Evolutionary conservation across 2,329 filamentous ascomycete species (phyloP).

Genomic region (Verticillium zaregamsianum): DNA sequence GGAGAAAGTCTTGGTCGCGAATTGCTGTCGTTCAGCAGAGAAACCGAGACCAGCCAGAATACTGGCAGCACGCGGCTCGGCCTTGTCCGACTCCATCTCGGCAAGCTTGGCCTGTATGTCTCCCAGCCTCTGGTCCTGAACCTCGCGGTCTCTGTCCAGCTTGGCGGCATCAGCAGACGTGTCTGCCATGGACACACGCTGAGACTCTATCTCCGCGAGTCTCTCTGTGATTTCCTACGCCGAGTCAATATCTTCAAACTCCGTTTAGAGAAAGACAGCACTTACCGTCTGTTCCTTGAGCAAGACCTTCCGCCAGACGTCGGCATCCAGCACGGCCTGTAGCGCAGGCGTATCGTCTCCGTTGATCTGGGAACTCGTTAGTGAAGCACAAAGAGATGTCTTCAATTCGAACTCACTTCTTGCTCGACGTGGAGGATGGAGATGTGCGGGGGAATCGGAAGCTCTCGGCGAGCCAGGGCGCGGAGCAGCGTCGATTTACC

Average conservation of each 20-base stretch:
- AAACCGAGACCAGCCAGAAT: conserved; percentile 97
- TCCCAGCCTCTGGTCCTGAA: conserved; percentile 82
- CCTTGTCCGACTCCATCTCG: conserved; percentile 99
- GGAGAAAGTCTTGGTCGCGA: conserved; percentile 94
- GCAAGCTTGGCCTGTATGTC: conserved; percentile 89
- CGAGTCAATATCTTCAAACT: conserved; percentile 18
- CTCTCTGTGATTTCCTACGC: conserved; percentile 69
- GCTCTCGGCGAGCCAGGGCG: conserved; percentile 86
- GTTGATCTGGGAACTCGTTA: conserved; percentile 56
- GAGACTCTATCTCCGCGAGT: conserved; percentile 70
- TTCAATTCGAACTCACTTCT: conserved; percentile 57
- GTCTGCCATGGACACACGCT: conserved; percentile 78
- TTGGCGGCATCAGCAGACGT: conserved; percentile 84
- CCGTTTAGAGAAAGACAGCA: conserved; percentile 10
- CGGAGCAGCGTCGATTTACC: conserved; percentile 93
- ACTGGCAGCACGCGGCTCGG: conserved; percentile 89
- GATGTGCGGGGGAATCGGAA: conserved; percentile 93
- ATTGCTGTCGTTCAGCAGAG: conserved; percentile 87
- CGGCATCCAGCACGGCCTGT: conserved; percentile 93
- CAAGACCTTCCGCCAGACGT: conserved; percentile 97
- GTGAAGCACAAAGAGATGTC: neutral
- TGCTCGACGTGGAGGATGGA: conserved; percentile 99
- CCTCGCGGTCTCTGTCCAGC: conserved; percentile 83
- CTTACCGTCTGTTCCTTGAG: conserved; percentile 80
- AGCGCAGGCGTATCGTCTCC: conserved; percentile 94